A percentile compares a stretch with the other conserved stretches of the same genome.
Conservation (phyloP, 768 basidiomycete genomes). For the Russula emetica region DNA sequence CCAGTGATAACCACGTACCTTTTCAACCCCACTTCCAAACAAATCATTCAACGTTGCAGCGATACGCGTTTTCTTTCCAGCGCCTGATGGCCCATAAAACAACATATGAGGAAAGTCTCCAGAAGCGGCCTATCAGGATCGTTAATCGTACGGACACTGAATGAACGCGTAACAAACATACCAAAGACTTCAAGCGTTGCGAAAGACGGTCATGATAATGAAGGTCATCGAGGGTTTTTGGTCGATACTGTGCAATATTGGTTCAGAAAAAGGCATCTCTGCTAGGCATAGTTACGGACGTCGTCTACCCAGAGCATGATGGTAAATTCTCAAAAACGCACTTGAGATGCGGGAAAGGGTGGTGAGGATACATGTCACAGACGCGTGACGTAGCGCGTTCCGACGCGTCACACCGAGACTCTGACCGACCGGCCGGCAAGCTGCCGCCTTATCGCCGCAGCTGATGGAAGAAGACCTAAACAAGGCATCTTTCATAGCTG, state of each 20-base stretch:
- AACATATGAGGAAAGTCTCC: conserved; percentile 97
- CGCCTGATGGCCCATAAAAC: conserved; percentile 95
- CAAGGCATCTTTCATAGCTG: not conserved
- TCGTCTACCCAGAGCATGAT: conserved; percentile 50
- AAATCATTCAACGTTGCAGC: conserved; percentile 82
- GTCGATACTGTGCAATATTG: conserved; percentile 62
- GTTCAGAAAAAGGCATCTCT: not conserved
- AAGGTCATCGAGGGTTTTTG: conserved; percentile 75
- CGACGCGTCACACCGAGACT: conserved; percentile 20
- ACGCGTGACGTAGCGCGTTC: conserved; percentile 29
- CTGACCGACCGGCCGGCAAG: conserved; percentile 23
- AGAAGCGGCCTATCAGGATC: conserved; percentile 57
- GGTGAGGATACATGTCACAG: conserved; percentile 9
- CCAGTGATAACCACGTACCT: conserved; percentile 45
- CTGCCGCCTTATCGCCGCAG: conserved; percentile 7
- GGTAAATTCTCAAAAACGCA: not conserved
- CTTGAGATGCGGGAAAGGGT: not conserved
- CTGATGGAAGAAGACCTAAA: not conserved
- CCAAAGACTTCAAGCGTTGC: conserved; percentile 72
- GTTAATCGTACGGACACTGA: not conserved
- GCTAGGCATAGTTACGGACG: conserved; percentile 31
- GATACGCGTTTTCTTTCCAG: conserved; percentile 97
- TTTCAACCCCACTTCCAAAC: conserved; percentile 90
- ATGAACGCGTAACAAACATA: conserved; percentile 36
- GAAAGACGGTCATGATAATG: conserved; percentile 86